Evolutionary conservation across 768 basidiomycete species (phyloP).

Genomic region (Boletus sensibilis): DNA sequence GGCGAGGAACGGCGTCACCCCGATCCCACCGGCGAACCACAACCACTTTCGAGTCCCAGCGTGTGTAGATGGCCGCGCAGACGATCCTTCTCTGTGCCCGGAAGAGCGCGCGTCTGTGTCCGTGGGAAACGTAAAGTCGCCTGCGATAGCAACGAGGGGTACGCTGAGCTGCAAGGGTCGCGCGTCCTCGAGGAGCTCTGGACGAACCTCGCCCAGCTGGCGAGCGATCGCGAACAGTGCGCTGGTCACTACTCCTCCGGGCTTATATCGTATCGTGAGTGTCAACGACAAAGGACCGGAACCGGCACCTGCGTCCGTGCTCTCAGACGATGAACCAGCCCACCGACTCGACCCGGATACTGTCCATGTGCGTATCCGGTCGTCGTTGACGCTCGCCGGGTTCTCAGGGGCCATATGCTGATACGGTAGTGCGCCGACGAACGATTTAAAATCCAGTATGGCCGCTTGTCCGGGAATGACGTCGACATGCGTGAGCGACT

Average conservation of each 20-base stretch:
- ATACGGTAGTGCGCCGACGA: slow-evolving; percentile 49
- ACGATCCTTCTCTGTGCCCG: neutral
- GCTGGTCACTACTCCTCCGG: slow-evolving; percentile 53
- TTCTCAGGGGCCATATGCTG: slow-evolving; percentile 53
- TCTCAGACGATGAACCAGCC: neutral
- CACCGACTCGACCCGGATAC: slow-evolving; percentile 39
- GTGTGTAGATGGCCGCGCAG: neutral
- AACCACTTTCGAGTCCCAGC: slow-evolving; percentile 32
- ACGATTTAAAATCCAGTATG: slow-evolving; percentile 51
- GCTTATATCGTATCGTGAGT: slow-evolving; percentile 58
- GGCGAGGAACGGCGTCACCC: slow-evolving; percentile 62
- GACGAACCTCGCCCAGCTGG: slow-evolving; percentile 39
- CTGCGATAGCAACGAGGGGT: slow-evolving; percentile 50
- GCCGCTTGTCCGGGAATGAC: slow-evolving; percentile 51
- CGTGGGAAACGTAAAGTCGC: slow-evolving; percentile 45
- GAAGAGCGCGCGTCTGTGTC: neutral
- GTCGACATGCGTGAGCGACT: slow-evolving; percentile 32
- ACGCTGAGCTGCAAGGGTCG: slow-evolving; percentile 41
- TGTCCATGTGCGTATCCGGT: slow-evolving; percentile 66
- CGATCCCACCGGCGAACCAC: slow-evolving; percentile 65
- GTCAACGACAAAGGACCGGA: slow-evolving; percentile 27
- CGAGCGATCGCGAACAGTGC: slow-evolving; percentile 50
- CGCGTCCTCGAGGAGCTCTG: slow-evolving; percentile 42
- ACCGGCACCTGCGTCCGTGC: neutral
- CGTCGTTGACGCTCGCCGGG: slow-evolving; percentile 57